phyloP scores from a whole-genome alignment of 139 green algal genomes.

The Picochlorum sp. region DNA sequence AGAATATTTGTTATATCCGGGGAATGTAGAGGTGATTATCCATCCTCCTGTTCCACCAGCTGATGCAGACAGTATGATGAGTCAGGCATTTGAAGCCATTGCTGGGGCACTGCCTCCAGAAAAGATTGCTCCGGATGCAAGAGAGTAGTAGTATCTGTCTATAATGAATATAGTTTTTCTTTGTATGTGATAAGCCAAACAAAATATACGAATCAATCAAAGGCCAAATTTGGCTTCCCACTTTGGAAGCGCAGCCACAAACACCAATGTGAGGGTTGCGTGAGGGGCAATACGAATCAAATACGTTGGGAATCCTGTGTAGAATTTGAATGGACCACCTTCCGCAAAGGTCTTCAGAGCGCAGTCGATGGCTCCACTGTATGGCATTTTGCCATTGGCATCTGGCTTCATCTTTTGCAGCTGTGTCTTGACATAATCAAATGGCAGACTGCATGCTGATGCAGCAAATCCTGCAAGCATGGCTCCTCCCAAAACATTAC shows the following conservation, averaged over 20 bases:
- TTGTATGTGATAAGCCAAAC: not conserved
- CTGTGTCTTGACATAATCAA: slow-evolving; percentile 99
- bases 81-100: slow-evolving; percentile 10
- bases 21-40: slow-evolving; percentile 29
- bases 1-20: slow-evolving; percentile 65
- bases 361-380: slow-evolving; percentile 83
- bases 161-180: not conserved
- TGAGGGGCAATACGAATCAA: slow-evolving; percentile 88
- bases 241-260: slow-evolving; percentile 70
- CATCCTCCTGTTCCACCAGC: slow-evolving; percentile 18
- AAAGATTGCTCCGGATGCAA: slow-evolving; percentile 13
- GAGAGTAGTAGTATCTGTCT: not conserved
- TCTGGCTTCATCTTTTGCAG: slow-evolving; percentile 83
- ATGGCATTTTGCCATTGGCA: slow-evolving; percentile 82
- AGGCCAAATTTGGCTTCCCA: slow-evolving; percentile 68
- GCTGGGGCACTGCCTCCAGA: slow-evolving; percentile 12
- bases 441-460: slow-evolving; percentile 82
- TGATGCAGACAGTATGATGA: slow-evolving; percentile 21
- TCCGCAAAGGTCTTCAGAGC: slow-evolving; percentile 59
- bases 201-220: slow-evolving; percentile 33
- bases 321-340: slow-evolving; percentile 87
- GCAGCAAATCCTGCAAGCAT: slow-evolving; percentile 90
- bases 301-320: slow-evolving; percentile 96
- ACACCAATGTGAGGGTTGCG: slow-evolving; percentile 84
- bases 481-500: slow-evolving; percentile 55